phyloP scores from a whole-genome alignment of 192 early-diverging fungal species.

The Linnemannia schmuckeri region DNA sequence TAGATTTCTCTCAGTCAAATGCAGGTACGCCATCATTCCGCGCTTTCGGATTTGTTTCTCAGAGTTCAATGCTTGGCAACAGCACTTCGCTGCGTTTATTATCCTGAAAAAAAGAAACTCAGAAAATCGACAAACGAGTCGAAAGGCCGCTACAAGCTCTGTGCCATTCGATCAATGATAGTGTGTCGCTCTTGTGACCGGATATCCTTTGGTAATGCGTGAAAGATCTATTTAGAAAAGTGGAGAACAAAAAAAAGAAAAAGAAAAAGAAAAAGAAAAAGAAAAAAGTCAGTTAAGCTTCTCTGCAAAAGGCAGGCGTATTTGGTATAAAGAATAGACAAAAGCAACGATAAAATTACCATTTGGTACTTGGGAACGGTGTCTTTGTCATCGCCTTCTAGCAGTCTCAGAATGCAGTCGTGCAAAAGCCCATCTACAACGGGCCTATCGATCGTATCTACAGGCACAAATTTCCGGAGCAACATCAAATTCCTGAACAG shows the following conservation, averaged over 20 bases:
- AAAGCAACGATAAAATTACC: slow-evolving; percentile 9
- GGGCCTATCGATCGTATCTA: slow-evolving; percentile 16
- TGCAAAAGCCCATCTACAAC: slow-evolving; percentile 50
- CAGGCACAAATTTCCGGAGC: slow-evolving; percentile 42
- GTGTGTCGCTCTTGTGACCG: slow-evolving; percentile 46
- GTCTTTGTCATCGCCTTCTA: slow-evolving; percentile 50
- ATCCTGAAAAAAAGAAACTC: not conserved
- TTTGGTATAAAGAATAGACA: not conserved
- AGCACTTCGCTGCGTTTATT: not conserved
- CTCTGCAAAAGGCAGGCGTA: not conserved
- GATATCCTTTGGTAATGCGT: slow-evolving; percentile 44
- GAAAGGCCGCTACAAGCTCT: not conserved
- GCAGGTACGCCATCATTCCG: not conserved
- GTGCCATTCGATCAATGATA: slow-evolving; percentile 40
- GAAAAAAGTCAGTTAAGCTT: not conserved
- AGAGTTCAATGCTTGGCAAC: not conserved
- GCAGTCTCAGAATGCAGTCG: slow-evolving; percentile 47
- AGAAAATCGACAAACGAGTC: not conserved
- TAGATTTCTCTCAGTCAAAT: not conserved
- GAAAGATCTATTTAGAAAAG: slow-evolving; percentile 31
- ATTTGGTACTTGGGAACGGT: slow-evolving; percentile 49
- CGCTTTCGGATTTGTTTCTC: not conserved
- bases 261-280: not conserved
- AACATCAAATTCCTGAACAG: slow-evolving; percentile 45
- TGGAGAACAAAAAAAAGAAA: not conserved